Base-by-base conservation (phyloP, 2,329 filamentous ascomycete species). In the Fusarium redolens region DNA sequence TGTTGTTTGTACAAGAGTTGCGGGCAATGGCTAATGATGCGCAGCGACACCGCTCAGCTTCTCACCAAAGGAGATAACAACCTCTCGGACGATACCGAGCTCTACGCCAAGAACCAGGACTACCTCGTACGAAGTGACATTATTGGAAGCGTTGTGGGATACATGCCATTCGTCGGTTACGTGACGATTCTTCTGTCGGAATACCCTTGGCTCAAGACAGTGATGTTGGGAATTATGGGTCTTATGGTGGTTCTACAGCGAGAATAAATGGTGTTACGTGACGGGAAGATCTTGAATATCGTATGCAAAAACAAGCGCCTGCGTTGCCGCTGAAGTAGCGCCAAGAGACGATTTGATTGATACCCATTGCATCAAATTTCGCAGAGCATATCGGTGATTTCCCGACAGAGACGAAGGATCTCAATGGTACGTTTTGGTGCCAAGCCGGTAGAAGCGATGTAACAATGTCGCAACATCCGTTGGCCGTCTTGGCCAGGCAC, bases 41-140 rank as follows among this genome's bases (percentile, higher is more conserved):
- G 31, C 69, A 90, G 88, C 30, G 83, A 86, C 13, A 82, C 86
- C 56, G 89, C 90, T n/a, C 86, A 94, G 79, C 89, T 99, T 25
- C 89, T 99, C 63, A 99, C 96, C 38, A 99, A 99, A 84, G 96
- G 96, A 75, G 96, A 99, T 84, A 99, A 98, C 87, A 99, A 99
- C 81, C 83, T 90, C 12, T 93, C 94, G 45, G 96, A 98, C 82
- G 96, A 99, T 81, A 97, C 94, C 20, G 95, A 98, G 80, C 75
- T 85, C 17, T 97, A 97, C 81, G 95, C 96, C 5, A 86, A 87
- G 43, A 94, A 93, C 22, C 96, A 99, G 83, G 93, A 94, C 79
- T 97, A 94, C 81, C 87, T 99, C 50, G 91, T 93, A 80, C 90
- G 96, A 66, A 89, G 92, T 79, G 96, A 98, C 80, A 95, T 99